Base-by-base conservation (phyloP, 495 filamentous ascomycete genomes). In the Cairneyella variabilis region DNA sequence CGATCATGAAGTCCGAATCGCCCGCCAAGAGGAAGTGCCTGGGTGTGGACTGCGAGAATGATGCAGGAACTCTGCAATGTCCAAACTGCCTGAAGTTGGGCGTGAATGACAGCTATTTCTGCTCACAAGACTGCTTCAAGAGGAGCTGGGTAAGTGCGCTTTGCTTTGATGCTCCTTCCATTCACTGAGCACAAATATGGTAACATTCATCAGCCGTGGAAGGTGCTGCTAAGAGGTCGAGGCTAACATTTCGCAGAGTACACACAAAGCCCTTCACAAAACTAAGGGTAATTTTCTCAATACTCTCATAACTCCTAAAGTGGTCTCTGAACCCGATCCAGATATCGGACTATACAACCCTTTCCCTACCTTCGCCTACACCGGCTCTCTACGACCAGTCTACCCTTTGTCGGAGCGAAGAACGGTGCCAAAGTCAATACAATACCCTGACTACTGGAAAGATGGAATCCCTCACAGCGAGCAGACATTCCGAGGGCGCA, bases 71-170 rank as follows among this genome's bases (percentile, higher is more conserved):
- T 21, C 72, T 97, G 11, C 91, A 97, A 66, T 98, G 93, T 73
- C 93, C 93, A 22, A 97, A 87, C 41, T 98, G 93, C 62, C 75
- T 96, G 54, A 96, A 91, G 69, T 69, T 88, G 46, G 91, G 88
- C 43, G 71, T 80, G 56, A 91, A 87, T 63, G 89, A 92, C 65
- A 93, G 89, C 72, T 96, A 82, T 69, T 98, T 97, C 76, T 98
- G 93, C 75, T 90, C 90, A 10, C 95, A 98, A 66, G 95, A 97
- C 63, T 98, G 93, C 78, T 98, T 98, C 74, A 97, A 96, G 76
- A 83, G 82, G 65, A 97, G 89, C 73, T 98, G 93, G 93, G 93
- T 97, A 81, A 65, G 85, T 62, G 46, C 4, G 28, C 28, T 32
- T 32, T 14, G 28, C 14, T 32, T 32, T 32, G 28, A n/a, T n/a